Evolutionary conservation across 257 asterid species (phyloP).

Genomic region (Solanum peruvianum): DNA sequence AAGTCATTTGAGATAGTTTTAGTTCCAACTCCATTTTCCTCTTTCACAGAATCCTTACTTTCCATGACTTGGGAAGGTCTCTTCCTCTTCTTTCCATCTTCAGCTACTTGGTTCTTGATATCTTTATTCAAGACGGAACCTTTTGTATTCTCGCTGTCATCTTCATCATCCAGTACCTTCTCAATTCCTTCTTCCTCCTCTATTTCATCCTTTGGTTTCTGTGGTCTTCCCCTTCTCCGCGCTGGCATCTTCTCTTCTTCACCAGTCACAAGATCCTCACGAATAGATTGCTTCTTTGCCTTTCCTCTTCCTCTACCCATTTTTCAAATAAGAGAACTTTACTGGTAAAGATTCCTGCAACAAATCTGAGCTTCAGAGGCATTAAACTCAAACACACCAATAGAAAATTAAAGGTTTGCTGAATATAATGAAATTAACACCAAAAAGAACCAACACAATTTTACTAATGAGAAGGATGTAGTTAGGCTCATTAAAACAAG

Average conservation of each 20-base stretch:
- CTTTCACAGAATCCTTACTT: constrained; percentile 30
- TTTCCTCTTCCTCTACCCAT: constrained; percentile 87
- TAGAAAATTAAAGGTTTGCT: neutral
- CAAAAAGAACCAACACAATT: neutral
- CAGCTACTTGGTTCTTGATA: constrained; percentile 24
- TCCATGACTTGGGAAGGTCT: constrained; percentile 40
- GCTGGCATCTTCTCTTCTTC: constrained; percentile 65
- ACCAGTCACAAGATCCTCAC: constrained; percentile 47
- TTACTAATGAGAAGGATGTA: neutral
- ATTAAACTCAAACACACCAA: neutral
- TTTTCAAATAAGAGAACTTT: constrained; percentile 5
- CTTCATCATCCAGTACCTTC: constrained; percentile 39
- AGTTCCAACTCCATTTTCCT: constrained; percentile 32
- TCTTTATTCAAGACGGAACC: constrained; percentile 16
- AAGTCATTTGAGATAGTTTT: constrained; percentile 23
- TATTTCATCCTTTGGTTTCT: constrained; percentile 40
- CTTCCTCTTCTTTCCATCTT: constrained; percentile 61
- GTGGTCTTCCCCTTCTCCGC: constrained; percentile 78
- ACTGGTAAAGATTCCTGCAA: constrained; percentile 21
- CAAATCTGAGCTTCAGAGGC: neutral
- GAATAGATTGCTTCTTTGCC: constrained; percentile 48
- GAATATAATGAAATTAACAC: neutral
- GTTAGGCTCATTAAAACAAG: neutral
- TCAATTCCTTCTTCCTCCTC: constrained; percentile 41
- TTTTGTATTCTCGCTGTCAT: constrained; percentile 29